A percentile compares a stretch with the other conserved stretches of the same genome.
phyloP scores from a whole-genome alignment of 2,329 filamentous ascomycete genomes.

The Alternaria tenuissima region DNA sequence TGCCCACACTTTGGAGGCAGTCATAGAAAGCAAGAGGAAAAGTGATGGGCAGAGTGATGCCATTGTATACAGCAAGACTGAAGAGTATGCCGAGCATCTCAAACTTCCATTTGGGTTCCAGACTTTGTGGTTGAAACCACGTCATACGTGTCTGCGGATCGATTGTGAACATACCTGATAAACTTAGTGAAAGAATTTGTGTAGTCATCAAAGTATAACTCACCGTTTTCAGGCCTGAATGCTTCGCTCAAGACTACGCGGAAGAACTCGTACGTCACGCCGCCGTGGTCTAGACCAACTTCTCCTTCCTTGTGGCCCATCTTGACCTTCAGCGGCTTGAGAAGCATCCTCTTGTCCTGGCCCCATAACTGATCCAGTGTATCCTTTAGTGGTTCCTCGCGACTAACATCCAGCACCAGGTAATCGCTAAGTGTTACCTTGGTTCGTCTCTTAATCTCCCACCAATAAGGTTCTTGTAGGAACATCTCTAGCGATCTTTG shows the following conservation, averaged over 20 bases:
- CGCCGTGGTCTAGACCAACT: conserved; percentile 90
- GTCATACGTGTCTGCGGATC: conserved; percentile 79
- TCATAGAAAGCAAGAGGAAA: conserved; percentile 87
- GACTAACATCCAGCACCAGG: conserved; percentile 55
- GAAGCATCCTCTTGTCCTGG: conserved; percentile 79
- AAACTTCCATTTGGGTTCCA: conserved; percentile 88
- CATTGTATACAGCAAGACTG: conserved; percentile 91
- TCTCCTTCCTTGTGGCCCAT: conserved; percentile 83
- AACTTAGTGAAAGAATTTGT: conserved; percentile 15
- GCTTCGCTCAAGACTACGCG: conserved; percentile 81
- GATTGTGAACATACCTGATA: conserved; percentile 73
- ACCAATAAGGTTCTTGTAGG: conserved; percentile 33
- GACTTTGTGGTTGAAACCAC: conserved; percentile 85
- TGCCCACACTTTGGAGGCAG: conserved; percentile 72
- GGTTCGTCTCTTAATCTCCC: conserved; percentile 42
- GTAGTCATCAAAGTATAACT: conserved; percentile 25
- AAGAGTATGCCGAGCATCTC: conserved; percentile 89
- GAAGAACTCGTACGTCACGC: conserved; percentile 97
- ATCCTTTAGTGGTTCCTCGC: conserved; percentile 53
- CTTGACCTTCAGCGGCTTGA: conserved; percentile 86
- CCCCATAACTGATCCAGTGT: conserved; percentile 88
- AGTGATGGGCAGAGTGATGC: conserved; percentile 86
- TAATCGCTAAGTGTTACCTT: conserved; percentile 50
- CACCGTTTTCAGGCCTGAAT: conserved; percentile 76
- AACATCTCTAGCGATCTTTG: conserved; percentile 35